A percentile compares a stretch with the other conserved stretches of the same genome.
Conservation (phyloP, 495 filamentous ascomycete genomes). For the Parathielavia appendiculata region DNA sequence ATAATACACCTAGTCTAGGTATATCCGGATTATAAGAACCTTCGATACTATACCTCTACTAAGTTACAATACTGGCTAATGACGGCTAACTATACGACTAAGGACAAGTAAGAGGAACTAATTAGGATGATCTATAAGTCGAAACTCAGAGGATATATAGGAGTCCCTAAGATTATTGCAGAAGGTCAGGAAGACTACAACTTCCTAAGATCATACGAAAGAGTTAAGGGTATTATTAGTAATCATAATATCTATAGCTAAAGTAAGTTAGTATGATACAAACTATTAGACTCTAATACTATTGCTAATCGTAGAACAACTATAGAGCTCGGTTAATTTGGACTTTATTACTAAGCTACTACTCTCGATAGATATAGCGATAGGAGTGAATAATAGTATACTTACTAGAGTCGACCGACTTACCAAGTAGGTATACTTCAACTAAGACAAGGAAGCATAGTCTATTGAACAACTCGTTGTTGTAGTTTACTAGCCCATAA, state of each 20-base stretch:
- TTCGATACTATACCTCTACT: slow-evolving; percentile 22
- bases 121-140: not conserved
- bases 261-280: not conserved
- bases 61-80: slow-evolving; percentile 21
- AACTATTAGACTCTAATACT: not conserved
- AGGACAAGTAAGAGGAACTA: not conserved
- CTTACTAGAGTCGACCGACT: not conserved
- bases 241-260: not conserved
- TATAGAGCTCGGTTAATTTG: not conserved
- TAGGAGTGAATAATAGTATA: not conserved
- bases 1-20: slow-evolving; percentile 1
- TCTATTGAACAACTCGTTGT: not conserved
- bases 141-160: slow-evolving; percentile 11
- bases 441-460: not conserved
- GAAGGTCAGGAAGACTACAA: not conserved
- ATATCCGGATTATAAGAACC: slow-evolving; percentile 11
- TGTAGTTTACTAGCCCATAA: not conserved
- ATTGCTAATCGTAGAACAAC: no score
- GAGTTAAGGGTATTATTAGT: not conserved
- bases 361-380: not conserved
- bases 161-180: not conserved
- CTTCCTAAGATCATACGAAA: not conserved
- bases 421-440: not conserved
- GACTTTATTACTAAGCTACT: slow-evolving; percentile 7
- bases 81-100: not conserved